Conservation (phyloP, 2,329 filamentous ascomycete genomes). For the Tolypocladium tundrense region DNA sequence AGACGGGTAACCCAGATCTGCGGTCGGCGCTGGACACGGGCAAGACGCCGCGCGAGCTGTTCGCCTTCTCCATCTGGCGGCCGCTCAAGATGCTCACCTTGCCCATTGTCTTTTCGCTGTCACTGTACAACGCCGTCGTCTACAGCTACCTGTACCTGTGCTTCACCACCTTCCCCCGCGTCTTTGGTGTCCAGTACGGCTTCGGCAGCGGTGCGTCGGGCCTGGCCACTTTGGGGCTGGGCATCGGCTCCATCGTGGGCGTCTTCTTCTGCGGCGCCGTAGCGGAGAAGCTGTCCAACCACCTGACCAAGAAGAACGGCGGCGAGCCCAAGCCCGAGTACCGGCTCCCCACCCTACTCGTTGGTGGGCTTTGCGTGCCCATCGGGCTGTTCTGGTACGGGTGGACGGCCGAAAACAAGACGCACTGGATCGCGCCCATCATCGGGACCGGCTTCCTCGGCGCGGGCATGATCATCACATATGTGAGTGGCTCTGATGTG, state of each 20-base stretch:
- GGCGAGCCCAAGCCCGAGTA: conserved; percentile 9
- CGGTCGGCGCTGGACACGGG: conserved; percentile 11
- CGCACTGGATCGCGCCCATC: conserved; percentile 44
- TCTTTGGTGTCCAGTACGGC: neutral
- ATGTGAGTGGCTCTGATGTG: neutral
- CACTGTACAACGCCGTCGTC: neutral
- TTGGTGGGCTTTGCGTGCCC: conserved; percentile 8
- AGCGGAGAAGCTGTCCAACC: neutral
- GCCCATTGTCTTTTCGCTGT: neutral
- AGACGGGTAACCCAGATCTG: conserved; percentile 42
- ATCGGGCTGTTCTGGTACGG: conserved; percentile 14
- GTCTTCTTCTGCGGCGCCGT: neutral
- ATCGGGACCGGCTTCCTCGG: conserved; percentile 22
- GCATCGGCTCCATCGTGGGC: neutral
- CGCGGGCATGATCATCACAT: neutral
- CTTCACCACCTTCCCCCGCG: neutral
- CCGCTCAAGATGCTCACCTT: neutral
- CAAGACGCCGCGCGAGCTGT: neutral
- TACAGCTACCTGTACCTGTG: neutral
- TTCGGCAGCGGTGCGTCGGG: neutral
- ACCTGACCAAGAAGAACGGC: conserved; percentile 1
- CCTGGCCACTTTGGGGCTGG: neutral
- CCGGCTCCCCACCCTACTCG: conserved; percentile 10
- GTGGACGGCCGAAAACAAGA: conserved; percentile 28
- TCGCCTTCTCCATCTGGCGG: neutral